Evolutionary conservation across 1,284 basidiomycete genomes (phyloP).

Genomic region (Ganoderma boninense): DNA sequence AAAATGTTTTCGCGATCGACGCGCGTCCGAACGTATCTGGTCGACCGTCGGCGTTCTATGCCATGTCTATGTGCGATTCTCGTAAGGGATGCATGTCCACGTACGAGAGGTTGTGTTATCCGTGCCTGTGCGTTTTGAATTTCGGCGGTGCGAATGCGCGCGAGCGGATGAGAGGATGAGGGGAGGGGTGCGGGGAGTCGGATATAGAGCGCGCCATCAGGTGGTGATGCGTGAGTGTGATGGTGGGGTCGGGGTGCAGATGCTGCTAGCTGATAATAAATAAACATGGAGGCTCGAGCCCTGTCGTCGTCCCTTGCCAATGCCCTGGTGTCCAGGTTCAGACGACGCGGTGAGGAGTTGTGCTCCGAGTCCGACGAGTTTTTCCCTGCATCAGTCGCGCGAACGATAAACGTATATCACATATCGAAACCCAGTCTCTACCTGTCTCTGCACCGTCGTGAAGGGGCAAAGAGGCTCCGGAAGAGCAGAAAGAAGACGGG

Average conservation of each 20-base stretch:
- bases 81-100: not conserved
- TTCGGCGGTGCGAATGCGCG: not conserved
- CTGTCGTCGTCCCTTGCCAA: not conserved
- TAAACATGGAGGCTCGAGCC: not conserved
- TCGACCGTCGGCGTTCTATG: not conserved
- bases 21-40: not conserved
- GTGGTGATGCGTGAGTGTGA: not conserved
- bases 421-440: not conserved
- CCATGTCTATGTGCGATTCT: not conserved
- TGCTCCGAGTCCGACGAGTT: not conserved
- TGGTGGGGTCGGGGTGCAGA: not conserved
- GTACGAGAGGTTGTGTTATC: no score
- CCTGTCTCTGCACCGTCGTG: not conserved
- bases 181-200: not conserved
- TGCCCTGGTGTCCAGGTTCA: not conserved
- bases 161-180: not conserved
- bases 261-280: not conserved
- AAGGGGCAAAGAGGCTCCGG: not conserved
- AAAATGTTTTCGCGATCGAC: not conserved
- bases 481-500: not conserved
- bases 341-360: not conserved
- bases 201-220: constrained; percentile 6
- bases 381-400: not conserved
- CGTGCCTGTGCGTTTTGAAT: no score
- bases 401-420: not conserved